Evolutionary conservation across 2,329 filamentous ascomycete species (phyloP).

Genomic region (Colletotrichum salicis): DNA sequence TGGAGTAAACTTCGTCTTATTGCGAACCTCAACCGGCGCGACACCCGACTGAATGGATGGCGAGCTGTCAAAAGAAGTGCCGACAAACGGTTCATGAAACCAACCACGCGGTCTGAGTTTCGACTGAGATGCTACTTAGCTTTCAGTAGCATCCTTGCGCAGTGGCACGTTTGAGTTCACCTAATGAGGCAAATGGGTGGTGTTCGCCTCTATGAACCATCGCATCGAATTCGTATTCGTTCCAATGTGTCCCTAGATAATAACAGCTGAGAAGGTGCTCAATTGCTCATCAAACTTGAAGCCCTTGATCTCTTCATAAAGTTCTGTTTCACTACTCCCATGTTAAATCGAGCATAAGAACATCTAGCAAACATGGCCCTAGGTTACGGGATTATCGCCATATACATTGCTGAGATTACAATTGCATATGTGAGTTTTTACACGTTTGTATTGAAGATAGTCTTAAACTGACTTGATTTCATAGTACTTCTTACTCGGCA

Average conservation of each 20-base stretch:
- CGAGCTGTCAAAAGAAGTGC: conserved; percentile 6
- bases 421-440: not conserved
- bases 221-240: conserved; percentile 30
- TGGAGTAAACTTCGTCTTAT: not conserved
- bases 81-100: conserved; percentile 12
- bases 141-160: not conserved
- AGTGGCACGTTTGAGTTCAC: conserved; percentile 13
- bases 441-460: no score
- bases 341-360: not conserved
- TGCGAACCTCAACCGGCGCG: not conserved
- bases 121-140: not conserved
- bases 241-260: not conserved
- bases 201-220: conserved; percentile 5
- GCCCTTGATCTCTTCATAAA: not conserved
- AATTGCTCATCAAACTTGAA: not conserved
- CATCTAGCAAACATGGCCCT: not conserved
- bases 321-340: not conserved
- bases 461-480: not conserved
- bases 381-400: not conserved
- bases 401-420: not conserved
- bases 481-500: conserved; percentile 23
- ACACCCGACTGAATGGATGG: not conserved
- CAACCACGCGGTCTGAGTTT: conserved; percentile 9
- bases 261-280: no score
- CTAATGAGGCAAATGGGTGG: not conserved